These are phyloP conservation scores for Penstemon barbatus DNA, from an alignment of 257 asterid species.

Conservation along the genomic window DNA sequence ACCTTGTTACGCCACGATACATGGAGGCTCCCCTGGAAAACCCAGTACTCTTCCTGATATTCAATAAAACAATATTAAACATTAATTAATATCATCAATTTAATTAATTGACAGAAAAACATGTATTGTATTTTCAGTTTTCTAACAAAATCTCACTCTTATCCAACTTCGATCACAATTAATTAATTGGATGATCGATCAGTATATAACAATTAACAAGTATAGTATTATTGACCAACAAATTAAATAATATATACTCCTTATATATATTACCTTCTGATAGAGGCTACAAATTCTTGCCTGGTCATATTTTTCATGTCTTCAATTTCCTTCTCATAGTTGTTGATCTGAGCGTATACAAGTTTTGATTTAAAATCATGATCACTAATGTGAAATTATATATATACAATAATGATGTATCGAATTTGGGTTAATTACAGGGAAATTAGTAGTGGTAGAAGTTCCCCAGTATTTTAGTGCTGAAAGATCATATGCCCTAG, in stretches of 20 bases:
- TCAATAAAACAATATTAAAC: background rate
- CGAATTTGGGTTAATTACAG: conserved; percentile 39
- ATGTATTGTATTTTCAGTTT: conserved; percentile 10
- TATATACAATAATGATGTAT: background rate
- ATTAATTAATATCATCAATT: no score
- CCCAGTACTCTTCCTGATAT: conserved; percentile 79
- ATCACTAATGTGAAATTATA: background rate
- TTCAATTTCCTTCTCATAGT: conserved; percentile 88
- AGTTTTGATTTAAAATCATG: background rate
- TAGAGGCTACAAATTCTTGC: conserved; percentile 93
- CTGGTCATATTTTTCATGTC: conserved; percentile 96
- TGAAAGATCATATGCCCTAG: conserved; percentile 90
- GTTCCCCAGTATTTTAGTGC: conserved; percentile 97
- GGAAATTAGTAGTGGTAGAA: conserved; percentile 90
- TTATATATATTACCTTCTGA: conserved; percentile 56
- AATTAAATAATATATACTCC: no score
- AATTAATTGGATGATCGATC: background rate
- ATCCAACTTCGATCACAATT: conserved; percentile 4
- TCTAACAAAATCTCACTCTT: conserved; percentile 37
- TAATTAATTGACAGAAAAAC: no score
- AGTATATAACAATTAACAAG: no score
- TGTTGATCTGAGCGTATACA: conserved; percentile 50
- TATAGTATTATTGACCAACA: no score
- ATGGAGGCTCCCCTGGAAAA: conserved; percentile 93
- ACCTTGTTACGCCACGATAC: conserved; percentile 96